Evolutionary conservation across 345 rosid genomes (phyloP).

Genomic region (Isatis tinctoria): DNA sequence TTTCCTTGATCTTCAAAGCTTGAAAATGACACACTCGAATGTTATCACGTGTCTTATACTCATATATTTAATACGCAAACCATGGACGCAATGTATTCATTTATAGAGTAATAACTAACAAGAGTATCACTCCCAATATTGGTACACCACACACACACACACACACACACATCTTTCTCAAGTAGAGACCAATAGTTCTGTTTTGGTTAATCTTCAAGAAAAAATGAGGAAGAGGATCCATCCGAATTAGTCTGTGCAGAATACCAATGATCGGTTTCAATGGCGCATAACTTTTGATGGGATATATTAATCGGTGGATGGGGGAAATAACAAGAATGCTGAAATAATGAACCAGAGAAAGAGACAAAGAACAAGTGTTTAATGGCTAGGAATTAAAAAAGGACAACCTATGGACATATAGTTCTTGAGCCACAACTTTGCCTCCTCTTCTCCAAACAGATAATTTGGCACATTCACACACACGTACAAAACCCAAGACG

Average conservation of each 20-base stretch:
- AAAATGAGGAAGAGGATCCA: background rate
- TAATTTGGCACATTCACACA: background rate
- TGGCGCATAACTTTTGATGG: background rate
- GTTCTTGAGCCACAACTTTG: slow-evolving; percentile 35
- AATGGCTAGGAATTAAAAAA: slow-evolving; percentile 10
- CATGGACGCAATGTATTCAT: background rate
- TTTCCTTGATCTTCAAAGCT: slow-evolving; percentile 23
- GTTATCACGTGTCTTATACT: slow-evolving; percentile 25
- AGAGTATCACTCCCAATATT: background rate
- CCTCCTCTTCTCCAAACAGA: slow-evolving; percentile 27
- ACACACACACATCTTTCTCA: background rate
- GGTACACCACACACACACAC: background rate
- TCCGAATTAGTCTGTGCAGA: background rate
- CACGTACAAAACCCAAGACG: slow-evolving; percentile 15
- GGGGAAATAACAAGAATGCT: background rate
- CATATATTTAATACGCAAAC: slow-evolving; percentile 12
- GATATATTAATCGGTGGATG: background rate
- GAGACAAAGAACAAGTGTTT: background rate
- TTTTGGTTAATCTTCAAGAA: background rate
- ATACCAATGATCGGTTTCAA: background rate
- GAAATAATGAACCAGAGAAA: background rate
- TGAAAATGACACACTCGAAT: slow-evolving; percentile 22
- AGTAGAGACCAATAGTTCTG: background rate
- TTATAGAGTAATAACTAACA: background rate
- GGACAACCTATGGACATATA: slow-evolving; percentile 5